Evolutionary conservation across 2,329 filamentous ascomycete species (phyloP), one percentile per base, ranked within the genome.

Genomic region (Penicillium sp.): DNA sequence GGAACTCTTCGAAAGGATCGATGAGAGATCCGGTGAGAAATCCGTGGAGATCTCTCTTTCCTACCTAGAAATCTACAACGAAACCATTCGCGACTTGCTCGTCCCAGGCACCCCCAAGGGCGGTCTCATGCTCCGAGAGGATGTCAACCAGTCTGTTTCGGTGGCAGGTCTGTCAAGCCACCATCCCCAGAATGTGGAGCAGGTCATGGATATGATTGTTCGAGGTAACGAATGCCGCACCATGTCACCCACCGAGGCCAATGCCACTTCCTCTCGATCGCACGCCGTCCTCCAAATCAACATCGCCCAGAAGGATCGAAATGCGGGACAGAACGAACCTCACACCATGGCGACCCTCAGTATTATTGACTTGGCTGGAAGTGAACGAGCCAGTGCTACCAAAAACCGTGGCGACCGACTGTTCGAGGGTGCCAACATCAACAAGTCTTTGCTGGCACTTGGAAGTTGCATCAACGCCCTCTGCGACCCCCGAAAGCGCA

Each of bases 121-220:
- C 68, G 91, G 92, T 3, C 80, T 99, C 66, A 97, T 95, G 89
- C 85, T 99, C 44, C 90, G 95, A 53, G 95, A 99, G 79, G 95
- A 99, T 81, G 90, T 91, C 61, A 93, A 98, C 72, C 92, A 97
- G 76, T 88, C 91, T 12, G 95, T 99, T 8, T 95, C 92, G 0
- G 95, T 99, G 1, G 86, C 92, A 4, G 95, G 94, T 0, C 83
- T 99, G 49, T 95, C 93, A 2, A 97, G 93, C 72, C 93, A 97
- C 75, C 91, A 91, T 67, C 95, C 95, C 2, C 89, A 90, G 70
- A 92, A 94, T 74, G 95, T 98, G 15, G 88, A 96, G 74, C 90
- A 99, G 78, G 95, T 99, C 72, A 99, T 99, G 95, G 94, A 99
- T 73, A 97, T 99, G 86, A 97, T 99, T 74, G 90, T 99, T 59